A percentile compares a stretch with the other conserved stretches of the same genome.
Conservation (phyloP, 257 asterid genomes). For the Nicotiana tabacum region DNA sequence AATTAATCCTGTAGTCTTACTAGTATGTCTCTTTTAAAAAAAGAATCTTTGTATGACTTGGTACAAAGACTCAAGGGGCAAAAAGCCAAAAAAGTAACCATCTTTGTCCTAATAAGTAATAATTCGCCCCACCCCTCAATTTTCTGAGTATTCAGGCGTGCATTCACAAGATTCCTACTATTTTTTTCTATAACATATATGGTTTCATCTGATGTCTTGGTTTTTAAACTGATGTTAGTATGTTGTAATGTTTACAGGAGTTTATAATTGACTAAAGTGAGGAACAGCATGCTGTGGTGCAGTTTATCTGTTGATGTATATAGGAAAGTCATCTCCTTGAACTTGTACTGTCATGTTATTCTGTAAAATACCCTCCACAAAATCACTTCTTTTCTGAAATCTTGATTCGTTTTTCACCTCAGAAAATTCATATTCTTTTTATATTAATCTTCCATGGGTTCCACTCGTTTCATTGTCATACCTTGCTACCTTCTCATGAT, state of each 20-base stretch:
- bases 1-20: too few species aligned
- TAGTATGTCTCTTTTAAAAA: too few species aligned
- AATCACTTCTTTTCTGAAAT: background rate
- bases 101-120: background rate
- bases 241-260: constrained; percentile 30
- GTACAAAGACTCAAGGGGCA: background rate
- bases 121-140: background rate
- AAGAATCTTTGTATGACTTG: too few species aligned
- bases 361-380: constrained; percentile 38
- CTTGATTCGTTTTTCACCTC: background rate
- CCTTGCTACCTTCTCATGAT: constrained; percentile 78
- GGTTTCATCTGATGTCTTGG: background rate
- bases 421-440: background rate
- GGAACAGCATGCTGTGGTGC: constrained; percentile 80
- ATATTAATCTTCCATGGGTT: constrained; percentile 54
- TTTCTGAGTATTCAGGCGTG: background rate
- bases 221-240: background rate
- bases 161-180: background rate
- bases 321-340: constrained; percentile 71
- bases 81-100: background rate
- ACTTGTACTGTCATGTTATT: constrained; percentile 87
- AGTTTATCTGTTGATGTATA: constrained; percentile 68
- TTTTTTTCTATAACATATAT: background rate
- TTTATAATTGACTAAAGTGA: constrained; percentile 23
- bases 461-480: constrained; percentile 55